These are phyloP conservation scores for Endoconidiophora laricicola DNA, from an alignment of 2,329 filamentous ascomycete species.

Conservation along the genomic window DNA sequence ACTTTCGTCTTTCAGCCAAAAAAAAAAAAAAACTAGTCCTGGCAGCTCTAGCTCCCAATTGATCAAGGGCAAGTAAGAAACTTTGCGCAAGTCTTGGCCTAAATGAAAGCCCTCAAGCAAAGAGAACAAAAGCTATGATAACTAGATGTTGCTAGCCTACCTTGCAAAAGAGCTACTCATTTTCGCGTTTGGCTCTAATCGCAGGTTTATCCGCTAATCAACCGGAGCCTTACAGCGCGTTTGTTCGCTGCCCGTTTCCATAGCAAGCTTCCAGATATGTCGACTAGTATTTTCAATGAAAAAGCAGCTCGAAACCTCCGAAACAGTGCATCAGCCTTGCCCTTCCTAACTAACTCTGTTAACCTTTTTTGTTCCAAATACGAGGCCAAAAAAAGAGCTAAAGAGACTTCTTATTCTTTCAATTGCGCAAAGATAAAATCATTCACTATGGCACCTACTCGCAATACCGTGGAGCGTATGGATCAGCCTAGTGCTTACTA, in stretches of 20 bases:
- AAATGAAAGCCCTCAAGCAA: no score
- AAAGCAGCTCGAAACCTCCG: neutral
- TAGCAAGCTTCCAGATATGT: neutral
- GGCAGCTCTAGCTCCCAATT: no score
- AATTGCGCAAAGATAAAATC: neutral
- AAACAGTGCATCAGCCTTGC: neutral
- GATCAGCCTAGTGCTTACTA: slow-evolving; percentile 95
- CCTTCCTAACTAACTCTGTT: neutral
- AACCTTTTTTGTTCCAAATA: neutral
- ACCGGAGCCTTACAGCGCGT: neutral
- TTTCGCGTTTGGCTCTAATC: neutral
- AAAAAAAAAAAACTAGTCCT: no score
- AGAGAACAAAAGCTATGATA: no score
- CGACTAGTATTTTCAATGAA: neutral
- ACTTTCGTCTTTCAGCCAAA: no score
- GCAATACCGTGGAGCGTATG: slow-evolving; percentile 67
- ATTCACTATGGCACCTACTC: slow-evolving; percentile 5
- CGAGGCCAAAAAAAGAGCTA: no score
- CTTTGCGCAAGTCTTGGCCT: no score
- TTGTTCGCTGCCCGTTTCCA: slow-evolving; percentile 1
- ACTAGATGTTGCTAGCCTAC: no score
- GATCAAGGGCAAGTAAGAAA: no score
- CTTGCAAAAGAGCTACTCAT: no score
- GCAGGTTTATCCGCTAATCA: neutral
- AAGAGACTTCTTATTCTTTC: no score